phyloP scores from a whole-genome alignment of 139 green algal genomes.

The Ettlia oleoabundans region DNA sequence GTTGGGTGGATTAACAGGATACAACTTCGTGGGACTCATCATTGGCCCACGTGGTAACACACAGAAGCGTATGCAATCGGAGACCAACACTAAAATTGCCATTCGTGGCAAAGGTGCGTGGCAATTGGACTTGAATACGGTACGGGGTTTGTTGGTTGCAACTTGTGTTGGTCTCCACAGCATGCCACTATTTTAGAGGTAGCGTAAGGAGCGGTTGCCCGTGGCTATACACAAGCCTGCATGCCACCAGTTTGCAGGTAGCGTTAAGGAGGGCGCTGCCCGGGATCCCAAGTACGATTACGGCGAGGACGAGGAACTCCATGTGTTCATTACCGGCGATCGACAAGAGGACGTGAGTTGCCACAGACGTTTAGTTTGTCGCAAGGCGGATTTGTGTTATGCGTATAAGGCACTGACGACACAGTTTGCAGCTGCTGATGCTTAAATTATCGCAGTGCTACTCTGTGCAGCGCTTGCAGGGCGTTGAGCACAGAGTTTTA shows the following conservation, averaged over 20 bases:
- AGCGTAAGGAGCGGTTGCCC: too few relatives aligned
- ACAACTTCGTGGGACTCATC: slow-evolving; percentile 99
- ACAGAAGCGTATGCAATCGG: slow-evolving; percentile 97
- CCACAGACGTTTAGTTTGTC: background rate
- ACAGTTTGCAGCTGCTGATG: too few relatives aligned
- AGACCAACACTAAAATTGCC: slow-evolving; percentile 98
- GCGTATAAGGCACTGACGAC: background rate
- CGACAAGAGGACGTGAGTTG: slow-evolving; percentile 72
- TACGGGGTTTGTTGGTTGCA: too few relatives aligned
- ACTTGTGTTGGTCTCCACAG: too few relatives aligned
- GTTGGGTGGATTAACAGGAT: slow-evolving; percentile 47
- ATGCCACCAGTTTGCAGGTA: slow-evolving; percentile 47
- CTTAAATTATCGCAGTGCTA: too few relatives aligned
- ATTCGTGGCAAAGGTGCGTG: slow-evolving; percentile 87
- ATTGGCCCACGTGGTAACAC: slow-evolving; percentile 98
- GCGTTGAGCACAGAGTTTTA: too few relatives aligned
- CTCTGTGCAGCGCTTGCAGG: too few relatives aligned
- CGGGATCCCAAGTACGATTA: slow-evolving; percentile 87
- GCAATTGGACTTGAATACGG: background rate
- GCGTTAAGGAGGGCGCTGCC: slow-evolving; percentile 79
- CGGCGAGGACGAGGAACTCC: slow-evolving; percentile 97
- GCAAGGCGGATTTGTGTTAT: background rate
- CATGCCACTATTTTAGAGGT: too few relatives aligned
- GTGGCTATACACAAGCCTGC: background rate
- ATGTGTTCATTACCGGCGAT: slow-evolving; percentile 97